Percentiles rank a stretch among this genome's conserved stretches.
These are phyloP conservation scores for Aulographum hederae DNA, from an alignment of 2,329 filamentous ascomycete genomes.

Conservation along the genomic window DNA sequence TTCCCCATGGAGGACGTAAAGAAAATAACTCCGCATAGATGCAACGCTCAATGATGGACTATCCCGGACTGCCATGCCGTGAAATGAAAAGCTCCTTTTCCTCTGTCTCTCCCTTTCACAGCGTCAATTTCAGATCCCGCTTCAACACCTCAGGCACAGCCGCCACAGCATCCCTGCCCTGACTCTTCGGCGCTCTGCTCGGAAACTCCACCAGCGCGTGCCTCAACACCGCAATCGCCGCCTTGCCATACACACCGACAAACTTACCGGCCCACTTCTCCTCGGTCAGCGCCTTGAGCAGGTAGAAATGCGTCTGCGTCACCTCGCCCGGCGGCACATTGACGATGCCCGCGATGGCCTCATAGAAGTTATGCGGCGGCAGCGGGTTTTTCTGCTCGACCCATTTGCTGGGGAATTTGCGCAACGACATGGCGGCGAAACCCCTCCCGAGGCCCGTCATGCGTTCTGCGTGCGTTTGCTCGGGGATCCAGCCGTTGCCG, in stretches of 20 bases:
- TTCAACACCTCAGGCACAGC: background rate
- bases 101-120: background rate
- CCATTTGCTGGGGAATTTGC: constrained; percentile 58
- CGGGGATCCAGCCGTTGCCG: constrained; percentile 22
- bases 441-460: constrained; percentile 74
- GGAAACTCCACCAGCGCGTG: background rate
- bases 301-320: constrained; percentile 27
- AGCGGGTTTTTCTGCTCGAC: constrained; percentile 53
- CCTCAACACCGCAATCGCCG: background rate
- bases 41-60: too few species aligned
- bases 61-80: too few species aligned
- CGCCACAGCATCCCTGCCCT: background rate
- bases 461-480: constrained; percentile 60
- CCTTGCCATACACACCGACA: background rate
- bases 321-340: constrained; percentile 45
- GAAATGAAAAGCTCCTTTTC: too few species aligned
- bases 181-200: background rate
- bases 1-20: too few species aligned
- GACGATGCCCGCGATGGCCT: constrained; percentile 53
- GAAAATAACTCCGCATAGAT: too few species aligned
- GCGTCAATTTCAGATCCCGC: background rate
- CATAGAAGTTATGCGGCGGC: constrained; percentile 71
- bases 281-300: constrained; percentile 28
- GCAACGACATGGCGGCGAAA: constrained; percentile 64
- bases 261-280: background rate